Base-by-base conservation (phyloP, 257 asterid species). In the Nemophila menziesii region DNA sequence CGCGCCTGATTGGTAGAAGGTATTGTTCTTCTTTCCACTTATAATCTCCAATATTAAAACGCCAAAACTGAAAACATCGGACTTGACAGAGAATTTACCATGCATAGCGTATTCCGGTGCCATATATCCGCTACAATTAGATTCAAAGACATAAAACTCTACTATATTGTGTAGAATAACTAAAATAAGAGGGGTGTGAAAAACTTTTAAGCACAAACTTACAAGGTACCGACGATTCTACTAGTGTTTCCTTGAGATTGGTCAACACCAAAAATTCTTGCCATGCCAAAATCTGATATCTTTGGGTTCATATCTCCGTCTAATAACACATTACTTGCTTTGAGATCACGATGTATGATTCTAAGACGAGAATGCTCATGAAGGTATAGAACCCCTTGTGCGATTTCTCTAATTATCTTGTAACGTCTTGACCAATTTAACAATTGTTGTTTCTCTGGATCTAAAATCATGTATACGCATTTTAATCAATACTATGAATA, bases 51-150 rank as follows among this genome's bases (percentile, higher is more conserved):
- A 9, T 15, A 46, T 2, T 15, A 46, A 14, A 14, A 46, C 51
- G 7, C 39, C 51, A 46, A 46, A 46, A 26, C 51, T 14, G 37
- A 16, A 46, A 16, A 22, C 51, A 13, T 46, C 37, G 0, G 51
- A 46, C 21, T 22, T 22, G 37, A 22, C 22, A 22, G 49, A 44
- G 27, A 44, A 20, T 22, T 12, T 3, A 12, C 51, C 51, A 0
- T 24, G 21, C 11, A 14, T 22, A 6, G 18, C 39, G 15, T 46
- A 22, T 22, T 46, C 51, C 7, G 33, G 49, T 12, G 51, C 39
- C 21, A 46, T 26, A 23, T 26, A 46, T 4, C 20, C 39, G 16
- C 51, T 22, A 44, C 42, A 37, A 12, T 6, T 37, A 37, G 36
- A 29, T 7, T 2, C 9, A 29, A 2, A 2, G 36, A 29, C 12